Conservation (phyloP, 331 rosid genomes). For the Quercus phellos region DNA sequence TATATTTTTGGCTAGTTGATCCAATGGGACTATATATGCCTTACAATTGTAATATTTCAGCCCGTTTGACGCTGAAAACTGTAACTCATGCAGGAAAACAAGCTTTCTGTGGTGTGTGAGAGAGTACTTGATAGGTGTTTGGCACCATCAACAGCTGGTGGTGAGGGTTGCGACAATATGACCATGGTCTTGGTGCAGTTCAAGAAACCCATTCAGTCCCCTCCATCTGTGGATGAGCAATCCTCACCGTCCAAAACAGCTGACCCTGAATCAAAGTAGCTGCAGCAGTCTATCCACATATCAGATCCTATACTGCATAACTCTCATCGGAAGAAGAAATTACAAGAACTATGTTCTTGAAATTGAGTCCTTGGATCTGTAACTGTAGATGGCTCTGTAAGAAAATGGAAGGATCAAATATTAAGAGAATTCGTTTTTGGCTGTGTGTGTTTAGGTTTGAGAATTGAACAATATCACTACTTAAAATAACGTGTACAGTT, state of each 20-base stretch:
- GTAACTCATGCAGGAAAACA: constrained; percentile 59
- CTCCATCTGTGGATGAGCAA: constrained; percentile 33
- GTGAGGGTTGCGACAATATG: constrained; percentile 97
- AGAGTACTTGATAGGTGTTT: constrained; percentile 77
- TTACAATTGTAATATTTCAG: not conserved
- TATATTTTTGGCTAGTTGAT: not conserved
- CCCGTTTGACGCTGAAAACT: not conserved
- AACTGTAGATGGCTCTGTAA: constrained; percentile 25
- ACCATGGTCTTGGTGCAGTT: constrained; percentile 92
- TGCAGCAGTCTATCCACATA: constrained; percentile 11
- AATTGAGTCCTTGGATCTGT: constrained; percentile 5
- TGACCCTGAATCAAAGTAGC: constrained; percentile 29
- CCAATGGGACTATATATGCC: not conserved
- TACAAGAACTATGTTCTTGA: not conserved
- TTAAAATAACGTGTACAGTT: constrained; percentile 23
- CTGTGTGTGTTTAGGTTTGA: constrained; percentile 6
- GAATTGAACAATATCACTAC: not conserved
- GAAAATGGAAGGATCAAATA: not conserved
- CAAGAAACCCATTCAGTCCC: constrained; percentile 49
- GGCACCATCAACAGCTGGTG: constrained; percentile 80
- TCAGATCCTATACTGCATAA: not conserved
- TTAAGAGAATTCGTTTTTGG: not conserved
- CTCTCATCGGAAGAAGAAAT: not conserved
- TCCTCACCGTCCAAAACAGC: constrained; percentile 31
- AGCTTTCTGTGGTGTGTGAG: constrained; percentile 72